Evolutionary conservation across 2,329 filamentous ascomycete species (phyloP).

Genomic region (Eutypa lata): DNA sequence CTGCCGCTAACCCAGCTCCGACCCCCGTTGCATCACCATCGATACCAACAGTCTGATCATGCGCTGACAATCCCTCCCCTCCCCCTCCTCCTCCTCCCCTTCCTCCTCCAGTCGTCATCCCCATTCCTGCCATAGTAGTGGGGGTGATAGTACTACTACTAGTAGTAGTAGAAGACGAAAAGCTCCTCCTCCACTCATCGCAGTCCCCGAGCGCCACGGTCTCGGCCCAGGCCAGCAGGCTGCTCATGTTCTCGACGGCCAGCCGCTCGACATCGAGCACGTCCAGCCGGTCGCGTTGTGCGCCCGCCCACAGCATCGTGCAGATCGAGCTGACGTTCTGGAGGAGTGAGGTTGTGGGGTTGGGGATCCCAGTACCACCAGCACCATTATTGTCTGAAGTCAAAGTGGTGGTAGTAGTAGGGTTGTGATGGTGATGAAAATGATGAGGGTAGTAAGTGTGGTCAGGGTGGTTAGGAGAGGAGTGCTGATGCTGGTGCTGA

Average conservation of each 20-base stretch:
- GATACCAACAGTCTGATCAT: too few relatives aligned
- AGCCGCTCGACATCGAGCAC: constrained; percentile 26
- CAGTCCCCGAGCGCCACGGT: constrained; percentile 21
- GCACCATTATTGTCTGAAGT: too few relatives aligned
- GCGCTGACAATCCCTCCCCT: too few relatives aligned
- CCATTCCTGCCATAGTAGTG: too few relatives aligned
- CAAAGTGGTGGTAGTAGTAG: too few relatives aligned
- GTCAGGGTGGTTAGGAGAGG: too few relatives aligned
- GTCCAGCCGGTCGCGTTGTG: constrained; percentile 25
- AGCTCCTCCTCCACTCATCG: constrained; percentile 11
- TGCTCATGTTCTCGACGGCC: constrained; percentile 26
- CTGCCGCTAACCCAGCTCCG: background rate
- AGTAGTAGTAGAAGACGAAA: too few relatives aligned
- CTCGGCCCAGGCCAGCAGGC: constrained; percentile 27
- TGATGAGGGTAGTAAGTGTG: background rate
- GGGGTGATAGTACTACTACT: too few relatives aligned
- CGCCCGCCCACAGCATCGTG: constrained; percentile 27
- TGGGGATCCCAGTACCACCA: constrained; percentile 10
- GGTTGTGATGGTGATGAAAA: background rate
- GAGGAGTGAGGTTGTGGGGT: constrained; percentile 22
- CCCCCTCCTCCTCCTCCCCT: too few relatives aligned
- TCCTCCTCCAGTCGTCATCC: too few relatives aligned
- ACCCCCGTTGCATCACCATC: constrained; percentile 6
- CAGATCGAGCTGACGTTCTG: constrained; percentile 29
- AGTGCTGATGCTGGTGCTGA: background rate